phyloP scores from a whole-genome alignment of 768 basidiomycete genomes.

The Psilocybe tampanensis region DNA sequence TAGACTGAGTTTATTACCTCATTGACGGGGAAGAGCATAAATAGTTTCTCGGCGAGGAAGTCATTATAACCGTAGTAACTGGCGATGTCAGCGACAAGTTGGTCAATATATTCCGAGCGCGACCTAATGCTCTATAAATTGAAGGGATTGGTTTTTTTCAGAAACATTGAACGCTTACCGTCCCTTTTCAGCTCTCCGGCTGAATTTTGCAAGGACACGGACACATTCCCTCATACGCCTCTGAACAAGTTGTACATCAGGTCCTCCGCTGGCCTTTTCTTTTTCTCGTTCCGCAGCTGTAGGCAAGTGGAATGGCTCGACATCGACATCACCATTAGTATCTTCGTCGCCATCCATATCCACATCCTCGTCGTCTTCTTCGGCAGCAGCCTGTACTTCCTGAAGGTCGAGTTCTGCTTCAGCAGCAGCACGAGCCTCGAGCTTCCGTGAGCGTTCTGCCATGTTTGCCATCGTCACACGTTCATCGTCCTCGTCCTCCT shows the following conservation, averaged over 20 bases:
- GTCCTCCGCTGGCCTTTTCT: slow-evolving; percentile 68
- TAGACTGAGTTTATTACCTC: slow-evolving; percentile 61
- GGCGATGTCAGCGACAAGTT: slow-evolving; percentile 86
- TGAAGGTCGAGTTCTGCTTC: slow-evolving; percentile 72
- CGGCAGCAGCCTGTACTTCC: slow-evolving; percentile 59
- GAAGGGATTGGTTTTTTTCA: slow-evolving; percentile 2
- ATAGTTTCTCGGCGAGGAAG: slow-evolving; percentile 92
- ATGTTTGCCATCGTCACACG: slow-evolving; percentile 79
- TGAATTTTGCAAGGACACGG: slow-evolving; percentile 73
- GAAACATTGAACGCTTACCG: slow-evolving; percentile 47
- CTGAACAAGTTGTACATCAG: slow-evolving; percentile 77
- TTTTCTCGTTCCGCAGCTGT: slow-evolving; percentile 72
- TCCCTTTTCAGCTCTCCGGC: slow-evolving; percentile 62
- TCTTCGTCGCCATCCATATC: slow-evolving; percentile 46
- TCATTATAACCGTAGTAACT: slow-evolving; percentile 98
- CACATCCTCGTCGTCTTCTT: slow-evolving; percentile 49
- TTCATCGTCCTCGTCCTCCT: slow-evolving; percentile 49
- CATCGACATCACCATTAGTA: slow-evolving; percentile 45
- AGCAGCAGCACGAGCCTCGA: slow-evolving; percentile 66
- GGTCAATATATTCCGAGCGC: slow-evolving; percentile 87
- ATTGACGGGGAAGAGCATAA: slow-evolving; percentile 88
- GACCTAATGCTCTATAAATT: slow-evolving; percentile 49
- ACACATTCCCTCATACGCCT: slow-evolving; percentile 79
- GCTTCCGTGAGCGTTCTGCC: slow-evolving; percentile 76
- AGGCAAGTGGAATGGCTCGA: slow-evolving; percentile 61